Evolutionary conservation across 352 stramenopile species (phyloP), one percentile per base, ranked within the genome.

Genomic region (Pythium insidiosum): DNA sequence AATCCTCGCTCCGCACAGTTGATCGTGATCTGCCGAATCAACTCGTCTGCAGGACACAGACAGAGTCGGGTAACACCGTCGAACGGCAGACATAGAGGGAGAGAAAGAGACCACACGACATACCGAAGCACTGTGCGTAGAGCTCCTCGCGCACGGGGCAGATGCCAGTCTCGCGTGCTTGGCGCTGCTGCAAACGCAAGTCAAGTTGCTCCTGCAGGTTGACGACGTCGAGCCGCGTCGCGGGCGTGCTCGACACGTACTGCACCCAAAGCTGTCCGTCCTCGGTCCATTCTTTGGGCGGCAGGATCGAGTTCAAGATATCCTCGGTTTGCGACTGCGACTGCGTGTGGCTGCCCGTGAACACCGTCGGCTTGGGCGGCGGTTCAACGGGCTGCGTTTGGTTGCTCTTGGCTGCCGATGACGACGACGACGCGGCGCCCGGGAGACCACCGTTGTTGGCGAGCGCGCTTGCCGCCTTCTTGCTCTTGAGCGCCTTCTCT

Each of bases 261-360:
- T 97, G 88, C 34, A 97, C 78, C 87, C 87, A 97, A 1, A 91
- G 75, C 76, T 89, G 41, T 93, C n/a, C n/a, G n/a, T n/a, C n/a
- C n/a, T n/a, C n/a, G n/a, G n/a, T n/a, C n/a, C n/a, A n/a, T n/a
- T n/a, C 78, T 45, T 88, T 92, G 1, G 87, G 87, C 13, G 87
- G 85, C 23, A 96, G 48, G 39, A 96, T 96, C 5, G 80, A 93
- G 62, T 96, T 96, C 21, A 95, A 57, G 22, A 96, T 95, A 62
- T 95, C 87, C 25, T 96, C 84, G 1, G 83, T 95, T 43, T 93
- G 78, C 23, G 67, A 78, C 16, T 60, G 57, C 21, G 57, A 77
- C 40, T 77, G 64, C 31, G 67, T 57, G 44, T 68, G 65, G 52
- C 67, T 83, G n/a, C 70, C 70, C 0, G 70, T 80, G 56, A 80